Percentiles rank a stretch among this genome's conserved stretches.
Evolutionary conservation across 371 early-diverging fungal genomes (phyloP).

Genomic region (Haplosporangium sp.): DNA sequence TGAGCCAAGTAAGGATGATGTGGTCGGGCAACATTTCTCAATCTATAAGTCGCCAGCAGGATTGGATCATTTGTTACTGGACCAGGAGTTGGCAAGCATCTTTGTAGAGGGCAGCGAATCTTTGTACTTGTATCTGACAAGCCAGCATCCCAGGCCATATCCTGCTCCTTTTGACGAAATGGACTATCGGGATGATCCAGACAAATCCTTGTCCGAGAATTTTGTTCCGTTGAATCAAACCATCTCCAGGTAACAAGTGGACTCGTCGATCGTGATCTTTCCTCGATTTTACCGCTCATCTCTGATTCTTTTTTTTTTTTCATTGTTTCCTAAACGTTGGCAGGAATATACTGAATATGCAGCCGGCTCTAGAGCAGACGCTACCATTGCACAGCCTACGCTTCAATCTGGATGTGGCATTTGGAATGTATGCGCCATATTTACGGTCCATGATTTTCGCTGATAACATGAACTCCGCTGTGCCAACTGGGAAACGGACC

Average conservation of each 20-base stretch:
- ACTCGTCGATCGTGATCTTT: neutral
- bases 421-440: slow-evolving; percentile 28
- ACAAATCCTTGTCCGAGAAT: slow-evolving; percentile 9
- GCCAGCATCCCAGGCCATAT: slow-evolving; percentile 7
- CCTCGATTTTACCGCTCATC: neutral
- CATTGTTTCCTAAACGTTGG: neutral
- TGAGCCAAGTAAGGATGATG: slow-evolving; percentile 37
- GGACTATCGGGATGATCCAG: slow-evolving; percentile 23
- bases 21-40: slow-evolving; percentile 27
- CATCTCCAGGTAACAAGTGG: slow-evolving; percentile 18
- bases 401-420: slow-evolving; percentile 25
- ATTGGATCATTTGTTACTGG: slow-evolving; percentile 38
- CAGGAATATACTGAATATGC: slow-evolving; percentile 33
- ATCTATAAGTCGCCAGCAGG: slow-evolving; percentile 42
- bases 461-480: slow-evolving; percentile 22
- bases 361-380: slow-evolving; percentile 37
- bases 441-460: slow-evolving; percentile 39
- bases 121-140: slow-evolving; percentile 8
- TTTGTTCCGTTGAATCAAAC: slow-evolving; percentile 26
- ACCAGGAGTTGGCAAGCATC: slow-evolving; percentile 31
- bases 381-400: slow-evolving; percentile 36
- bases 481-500: slow-evolving; percentile 42
- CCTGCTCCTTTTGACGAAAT: slow-evolving; percentile 16
- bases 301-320: neutral
- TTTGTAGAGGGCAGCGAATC: slow-evolving; percentile 39